Evolutionary conservation across 768 basidiomycete species (phyloP), one percentile per base, ranked within the genome.

Genomic region (Imleria badia): DNA sequence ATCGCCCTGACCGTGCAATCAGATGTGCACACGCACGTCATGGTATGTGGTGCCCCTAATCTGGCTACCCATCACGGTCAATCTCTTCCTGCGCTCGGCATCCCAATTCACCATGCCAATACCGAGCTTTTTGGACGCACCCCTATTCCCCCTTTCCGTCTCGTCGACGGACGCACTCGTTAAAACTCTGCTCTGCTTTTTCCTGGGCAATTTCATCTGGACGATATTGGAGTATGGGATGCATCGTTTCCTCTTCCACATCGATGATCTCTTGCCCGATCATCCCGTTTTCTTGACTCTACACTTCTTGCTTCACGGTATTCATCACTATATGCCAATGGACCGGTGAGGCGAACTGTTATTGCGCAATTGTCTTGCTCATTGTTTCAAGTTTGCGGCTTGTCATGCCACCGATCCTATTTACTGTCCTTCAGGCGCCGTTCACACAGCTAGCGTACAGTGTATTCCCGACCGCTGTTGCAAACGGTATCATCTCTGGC

Each of bases 261-360:
- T 99, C 62, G 97, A 99, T 66, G 78, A 84, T 10, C 72, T 79
- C 65, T 81, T 99, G 20, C 97, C 97, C 3, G 97, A 99, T 72
- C 78, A 75, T 53, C 87, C 88, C 6, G 73, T 75, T 48, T 91
- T 88, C 73, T 78, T 98, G 65, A 84, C 85, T 40, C 68, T 98
- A 23, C 97, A 99, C 68, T 99, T 99, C 75, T 68, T 91, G 64
- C 77, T 92, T 68, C 97, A 98, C 66, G 97, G 97, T 15, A 85
- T 99, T 34, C 97, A 99, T 68, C 97, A 99, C 72, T 99, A 95
- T 66, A 77, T 99, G 59, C 97, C 94, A 15, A 97, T 98, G 94
- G 94, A 97, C 67, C 78, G 85, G 89, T 91, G 65, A 58, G 82
- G 72, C 10, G 7, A 38, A 17, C 45, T 17, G 48, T 39, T 6